Evolutionary conservation across 2,329 filamentous ascomycete genomes (phyloP), one percentile per base, ranked within the genome.

Genomic region (Exophiala viscosa): DNA sequence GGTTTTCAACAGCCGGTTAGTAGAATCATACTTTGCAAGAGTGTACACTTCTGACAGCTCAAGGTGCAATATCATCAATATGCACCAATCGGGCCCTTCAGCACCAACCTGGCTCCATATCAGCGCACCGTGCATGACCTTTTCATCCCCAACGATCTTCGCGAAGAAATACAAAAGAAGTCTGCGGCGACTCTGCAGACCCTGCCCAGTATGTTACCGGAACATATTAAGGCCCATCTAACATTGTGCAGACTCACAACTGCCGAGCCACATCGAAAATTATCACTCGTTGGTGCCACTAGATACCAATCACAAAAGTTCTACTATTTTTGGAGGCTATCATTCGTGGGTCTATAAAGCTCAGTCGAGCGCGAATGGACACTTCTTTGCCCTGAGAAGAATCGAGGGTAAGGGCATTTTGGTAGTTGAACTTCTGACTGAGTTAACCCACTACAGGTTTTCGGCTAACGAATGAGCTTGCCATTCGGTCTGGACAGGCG

Each of bases 271-370:
- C 32, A 80, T 97, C 48, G 90, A 95, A 64, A 86, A 90, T 63
- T 97, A 93, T 67, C 91, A 97, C 69, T 95, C 90, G 3, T 78
- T 99, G 9, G 90, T 96, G 7, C 89, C 92, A 3, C 75, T 99
- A 39, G 91, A 97, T 69, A 88, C 85, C 7, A 84, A 89, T 55
- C 83, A 90, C 60, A 91, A 90, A 68, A 90, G 86, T 60, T 81
- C 85, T 3, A 80, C 82, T 10, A 82, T 87, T 13, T 96, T 96
- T 70, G 62, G 61, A 23, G 90, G 90, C 23, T 95, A 90, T 65
- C 83, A 86, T 5, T 96, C 87, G 63, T 97, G 91, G 90, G 83
- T 96, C 0, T 99, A 96, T 75, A 97, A 97, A 73, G 92, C 91
- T 7, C 85, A 86, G 18, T 95, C 90, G 5, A 86, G 82, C 69